Evolutionary conservation across 495 filamentous ascomycete genomes (phyloP).

Genomic region (Cenococcum geophilum): DNA sequence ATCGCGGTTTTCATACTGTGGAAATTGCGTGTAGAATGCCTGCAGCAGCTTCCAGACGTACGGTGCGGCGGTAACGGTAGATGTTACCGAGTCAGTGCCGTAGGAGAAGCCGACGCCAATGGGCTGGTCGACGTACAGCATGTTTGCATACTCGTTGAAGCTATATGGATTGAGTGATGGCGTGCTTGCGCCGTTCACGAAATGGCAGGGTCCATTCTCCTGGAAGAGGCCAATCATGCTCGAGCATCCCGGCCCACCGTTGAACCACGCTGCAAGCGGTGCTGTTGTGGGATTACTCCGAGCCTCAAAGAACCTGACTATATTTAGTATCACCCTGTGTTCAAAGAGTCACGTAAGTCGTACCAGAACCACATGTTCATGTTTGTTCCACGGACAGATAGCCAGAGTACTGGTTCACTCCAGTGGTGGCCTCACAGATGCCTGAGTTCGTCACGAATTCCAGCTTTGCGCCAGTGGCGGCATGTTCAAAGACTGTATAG

Average conservation of each 20-base stretch:
- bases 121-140: conserved; percentile 62
- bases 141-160: conserved; percentile 59
- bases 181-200: conserved; percentile 47
- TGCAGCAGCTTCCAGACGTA: conserved; percentile 52
- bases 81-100: conserved; percentile 45
- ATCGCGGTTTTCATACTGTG: conserved; percentile 49
- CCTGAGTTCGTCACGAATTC: conserved; percentile 48
- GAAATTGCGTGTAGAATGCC: conserved; percentile 50
- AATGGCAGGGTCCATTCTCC: conserved; percentile 59
- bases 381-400: conserved; percentile 48
- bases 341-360: not conserved
- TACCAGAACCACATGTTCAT: conserved; percentile 55
- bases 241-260: conserved; percentile 55
- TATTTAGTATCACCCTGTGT: conserved; percentile 14
- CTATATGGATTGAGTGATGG: conserved; percentile 53
- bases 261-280: conserved; percentile 51
- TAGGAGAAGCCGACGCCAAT: conserved; percentile 60
- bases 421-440: conserved; percentile 42
- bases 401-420: conserved; percentile 50
- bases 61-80: conserved; percentile 48
- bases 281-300: conserved; percentile 46
- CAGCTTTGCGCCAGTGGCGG: conserved; percentile 45
- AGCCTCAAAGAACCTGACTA: conserved; percentile 44
- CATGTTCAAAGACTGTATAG: conserved; percentile 50
- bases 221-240: conserved; percentile 58